These are phyloP conservation scores for Thyridium curvatum DNA, from an alignment of 2,329 filamentous ascomycete genomes.

Conservation along the genomic window DNA sequence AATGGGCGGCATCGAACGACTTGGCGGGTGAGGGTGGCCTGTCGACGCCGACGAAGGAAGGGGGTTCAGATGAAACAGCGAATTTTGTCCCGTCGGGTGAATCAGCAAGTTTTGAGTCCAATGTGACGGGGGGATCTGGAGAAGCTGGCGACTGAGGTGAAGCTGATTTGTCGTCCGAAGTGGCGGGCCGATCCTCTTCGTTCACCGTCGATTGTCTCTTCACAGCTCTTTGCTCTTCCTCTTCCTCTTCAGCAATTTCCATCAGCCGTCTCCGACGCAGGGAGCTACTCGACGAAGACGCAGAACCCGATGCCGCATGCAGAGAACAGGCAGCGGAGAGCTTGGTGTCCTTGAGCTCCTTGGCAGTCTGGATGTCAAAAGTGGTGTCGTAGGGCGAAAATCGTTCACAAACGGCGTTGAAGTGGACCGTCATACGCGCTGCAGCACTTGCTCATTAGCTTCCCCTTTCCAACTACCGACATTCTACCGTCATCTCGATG, in stretches of 20 bases:
- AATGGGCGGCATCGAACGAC: conserved; percentile 35
- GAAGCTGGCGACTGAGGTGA: conserved; percentile 22
- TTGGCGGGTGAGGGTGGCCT: conserved; percentile 37
- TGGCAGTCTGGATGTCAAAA: conserved; percentile 67
- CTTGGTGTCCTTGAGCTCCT: conserved; percentile 80
- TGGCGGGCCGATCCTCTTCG: conserved; percentile 30
- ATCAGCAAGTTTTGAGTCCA: conserved; percentile 45
- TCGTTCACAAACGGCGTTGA: conserved; percentile 58
- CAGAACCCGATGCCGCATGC: conserved; percentile 80
- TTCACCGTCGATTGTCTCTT: conserved; percentile 52
- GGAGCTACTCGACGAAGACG: conserved; percentile 78
- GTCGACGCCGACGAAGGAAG: conserved; percentile 41
- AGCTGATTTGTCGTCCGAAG: conserved; percentile 16
- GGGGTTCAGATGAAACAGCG: conserved; percentile 41
- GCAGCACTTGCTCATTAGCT: conserved; percentile 17
- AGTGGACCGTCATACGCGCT: conserved; percentile 79
- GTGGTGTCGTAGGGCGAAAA: conserved; percentile 84
- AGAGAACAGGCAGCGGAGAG: conserved; percentile 84
- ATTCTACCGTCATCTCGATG: no score
- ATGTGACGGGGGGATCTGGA: conserved; percentile 31
- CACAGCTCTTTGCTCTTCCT: conserved; percentile 52
- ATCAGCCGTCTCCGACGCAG: conserved; percentile 70
- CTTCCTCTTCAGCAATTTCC: conserved; percentile 91
- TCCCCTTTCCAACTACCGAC: conserved; percentile 13
- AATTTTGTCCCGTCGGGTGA: conserved; percentile 45